Evolutionary conservation across 345 rosid species (phyloP).

Genomic region (Cardiospermum halicacabum): DNA sequence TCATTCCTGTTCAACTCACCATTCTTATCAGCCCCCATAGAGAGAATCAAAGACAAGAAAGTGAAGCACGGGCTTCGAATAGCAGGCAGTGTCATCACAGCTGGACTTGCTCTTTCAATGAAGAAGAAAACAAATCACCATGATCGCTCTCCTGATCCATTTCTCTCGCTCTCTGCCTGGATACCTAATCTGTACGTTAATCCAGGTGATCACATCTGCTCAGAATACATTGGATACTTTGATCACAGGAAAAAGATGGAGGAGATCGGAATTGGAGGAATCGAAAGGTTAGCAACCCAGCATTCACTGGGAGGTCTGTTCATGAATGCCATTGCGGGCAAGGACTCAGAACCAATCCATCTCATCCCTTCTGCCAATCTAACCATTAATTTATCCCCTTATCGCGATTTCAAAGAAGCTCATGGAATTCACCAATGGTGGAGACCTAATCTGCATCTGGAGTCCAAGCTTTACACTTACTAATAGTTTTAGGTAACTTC

Average conservation of each 20-base stretch:
- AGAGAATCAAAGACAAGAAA: constrained; percentile 57
- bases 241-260: constrained; percentile 89
- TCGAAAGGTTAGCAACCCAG: constrained; percentile 65
- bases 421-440: constrained; percentile 98
- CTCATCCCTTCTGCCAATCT: constrained; percentile 73
- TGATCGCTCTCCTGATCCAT: constrained; percentile 39
- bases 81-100: constrained; percentile 71
- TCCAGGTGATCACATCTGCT: constrained; percentile 62
- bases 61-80: constrained; percentile 66
- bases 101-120: constrained; percentile 68
- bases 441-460: constrained; percentile 50
- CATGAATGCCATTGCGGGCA: constrained; percentile 53
- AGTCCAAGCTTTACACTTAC: constrained; percentile 51
- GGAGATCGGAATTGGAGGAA: constrained; percentile 67
- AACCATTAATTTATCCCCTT: constrained; percentile 37
- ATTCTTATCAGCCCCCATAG: constrained; percentile 68
- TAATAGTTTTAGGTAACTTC: constrained; percentile 16
- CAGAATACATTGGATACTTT: constrained; percentile 79
- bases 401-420: constrained; percentile 54
- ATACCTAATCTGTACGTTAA: constrained; percentile 58
- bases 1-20: constrained; percentile 86
- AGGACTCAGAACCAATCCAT: constrained; percentile 60
- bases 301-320: constrained; percentile 64
- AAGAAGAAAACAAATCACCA: constrained; percentile 33
- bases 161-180: constrained; percentile 57